Evolutionary conservation across 1,139 yeast species (phyloP).

Genomic region (Yarrowia galli): DNA sequence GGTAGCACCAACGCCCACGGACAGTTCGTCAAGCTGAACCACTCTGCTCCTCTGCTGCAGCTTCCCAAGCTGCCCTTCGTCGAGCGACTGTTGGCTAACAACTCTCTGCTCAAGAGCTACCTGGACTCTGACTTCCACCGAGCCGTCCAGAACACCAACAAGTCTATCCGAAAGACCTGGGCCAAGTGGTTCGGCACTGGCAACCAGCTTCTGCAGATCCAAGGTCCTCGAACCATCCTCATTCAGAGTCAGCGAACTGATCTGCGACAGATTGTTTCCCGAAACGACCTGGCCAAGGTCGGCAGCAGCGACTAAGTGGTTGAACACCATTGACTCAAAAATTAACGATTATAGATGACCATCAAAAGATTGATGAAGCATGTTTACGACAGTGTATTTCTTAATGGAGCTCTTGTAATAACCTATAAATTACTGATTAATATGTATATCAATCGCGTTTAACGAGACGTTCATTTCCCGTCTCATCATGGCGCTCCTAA

Average conservation of each 20-base stretch:
- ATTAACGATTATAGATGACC: constrained; percentile 33
- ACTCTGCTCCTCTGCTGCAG: constrained; percentile 20
- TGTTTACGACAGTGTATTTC: neutral
- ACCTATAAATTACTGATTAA: neutral
- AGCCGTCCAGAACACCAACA: constrained; percentile 24
- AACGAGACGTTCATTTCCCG: constrained; percentile 19
- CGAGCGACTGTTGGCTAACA: constrained; percentile 36
- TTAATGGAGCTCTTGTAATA: neutral
- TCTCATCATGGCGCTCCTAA: constrained; percentile 4
- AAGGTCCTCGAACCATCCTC: constrained; percentile 39
- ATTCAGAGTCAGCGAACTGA: constrained; percentile 37
- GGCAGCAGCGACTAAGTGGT: constrained; percentile 14
- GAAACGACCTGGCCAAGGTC: constrained; percentile 36
- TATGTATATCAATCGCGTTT: neutral
- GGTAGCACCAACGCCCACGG: constrained; percentile 12
- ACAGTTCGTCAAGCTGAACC: constrained; percentile 25
- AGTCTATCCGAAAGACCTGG: constrained; percentile 35
- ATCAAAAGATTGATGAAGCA: constrained; percentile 13
- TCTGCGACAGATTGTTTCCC: constrained; percentile 31
- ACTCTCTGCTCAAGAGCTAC: constrained; percentile 34
- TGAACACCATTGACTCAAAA: neutral
- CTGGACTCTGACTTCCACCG: constrained; percentile 37
- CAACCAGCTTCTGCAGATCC: constrained; percentile 34
- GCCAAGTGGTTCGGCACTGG: constrained; percentile 38
- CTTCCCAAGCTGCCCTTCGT: constrained; percentile 37